Evolutionary conservation across 1,284 basidiomycete genomes (phyloP).

Genomic region (Quambalaria eucalypti): DNA sequence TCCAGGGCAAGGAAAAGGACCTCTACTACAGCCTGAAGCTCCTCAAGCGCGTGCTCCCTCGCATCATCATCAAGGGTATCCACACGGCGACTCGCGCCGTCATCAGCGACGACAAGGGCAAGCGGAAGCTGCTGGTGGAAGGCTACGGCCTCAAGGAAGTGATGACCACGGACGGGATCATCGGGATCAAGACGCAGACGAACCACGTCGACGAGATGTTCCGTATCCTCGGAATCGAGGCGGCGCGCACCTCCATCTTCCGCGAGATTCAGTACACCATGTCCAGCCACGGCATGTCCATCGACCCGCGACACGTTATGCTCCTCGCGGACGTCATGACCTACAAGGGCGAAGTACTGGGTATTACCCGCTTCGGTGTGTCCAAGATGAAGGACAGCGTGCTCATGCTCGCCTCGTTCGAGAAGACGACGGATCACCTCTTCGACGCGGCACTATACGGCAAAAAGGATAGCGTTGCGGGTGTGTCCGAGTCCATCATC

Average conservation of each 20-base stretch:
- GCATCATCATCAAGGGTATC: conserved; percentile 44
- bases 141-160: conserved; percentile 95
- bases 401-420: conserved; percentile 96
- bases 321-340: conserved; percentile 96
- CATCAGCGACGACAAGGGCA: conserved; percentile 44
- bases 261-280: conserved; percentile 94
- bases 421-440: conserved; percentile 97
- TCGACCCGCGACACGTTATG: conserved; percentile 98
- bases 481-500: conserved; percentile 98
- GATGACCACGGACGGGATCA: conserved; percentile 93
- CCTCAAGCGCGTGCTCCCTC: conserved; percentile 41
- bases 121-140: conserved; percentile 50
- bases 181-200: conserved; percentile 82
- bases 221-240: conserved; percentile 91
- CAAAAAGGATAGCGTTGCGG: conserved; percentile 87
- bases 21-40: conserved; percentile 40
- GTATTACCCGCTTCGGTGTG: conserved; percentile 98
- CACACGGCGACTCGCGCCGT: conserved; percentile 37
- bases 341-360: conserved; percentile 97
- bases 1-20: conserved; percentile 50
- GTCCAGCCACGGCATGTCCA: conserved; percentile 94
- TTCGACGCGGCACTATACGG: conserved; percentile 96
- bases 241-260: conserved; percentile 85
- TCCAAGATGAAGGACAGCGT: conserved; percentile 99
- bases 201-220: conserved; percentile 97